A percentile compares a stretch with the other conserved stretches of the same genome.
These are phyloP conservation scores for Plasmodium sp. DNA, from an alignment of 169 alveolate genomes.

Conservation along the genomic window DNA sequence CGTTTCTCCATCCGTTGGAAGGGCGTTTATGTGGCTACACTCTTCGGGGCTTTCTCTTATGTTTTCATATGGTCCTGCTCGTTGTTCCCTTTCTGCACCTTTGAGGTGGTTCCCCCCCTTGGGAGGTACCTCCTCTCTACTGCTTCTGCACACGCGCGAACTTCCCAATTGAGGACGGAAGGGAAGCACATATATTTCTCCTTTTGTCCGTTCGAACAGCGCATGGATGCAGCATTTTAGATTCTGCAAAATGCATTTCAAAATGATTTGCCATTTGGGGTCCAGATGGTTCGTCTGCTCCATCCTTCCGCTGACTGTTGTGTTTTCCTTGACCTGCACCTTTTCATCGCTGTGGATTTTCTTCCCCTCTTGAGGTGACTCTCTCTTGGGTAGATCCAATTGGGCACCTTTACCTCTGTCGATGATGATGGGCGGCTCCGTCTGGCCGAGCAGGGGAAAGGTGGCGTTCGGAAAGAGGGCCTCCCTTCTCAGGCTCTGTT, in stretches of 20 bases:
- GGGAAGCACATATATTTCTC: conserved; percentile 56
- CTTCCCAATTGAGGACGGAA: neutral
- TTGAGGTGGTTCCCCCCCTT: neutral
- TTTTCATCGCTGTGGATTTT: neutral
- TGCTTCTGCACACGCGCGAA: neutral
- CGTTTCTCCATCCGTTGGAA: neutral
- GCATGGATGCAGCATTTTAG: conserved; percentile 29
- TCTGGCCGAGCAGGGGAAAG: neutral
- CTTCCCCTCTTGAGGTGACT: neutral
- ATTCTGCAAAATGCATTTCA: conserved; percentile 29
- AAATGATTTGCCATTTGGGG: neutral
- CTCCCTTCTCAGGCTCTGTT: neutral
- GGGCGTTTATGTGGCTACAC: neutral
- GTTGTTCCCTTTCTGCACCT: neutral
- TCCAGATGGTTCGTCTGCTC: neutral
- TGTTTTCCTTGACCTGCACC: neutral
- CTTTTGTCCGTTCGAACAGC: conserved; percentile 50
- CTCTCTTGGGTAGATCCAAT: neutral
- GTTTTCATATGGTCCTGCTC: neutral
- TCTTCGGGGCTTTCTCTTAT: neutral
- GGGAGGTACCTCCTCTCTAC: neutral
- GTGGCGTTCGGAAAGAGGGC: neutral
- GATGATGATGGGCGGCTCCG: neutral
- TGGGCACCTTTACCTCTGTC: neutral
- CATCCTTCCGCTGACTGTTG: neutral